Base-by-base conservation (phyloP, 106 monocot species). In the Alisma plantagoaquatica region DNA sequence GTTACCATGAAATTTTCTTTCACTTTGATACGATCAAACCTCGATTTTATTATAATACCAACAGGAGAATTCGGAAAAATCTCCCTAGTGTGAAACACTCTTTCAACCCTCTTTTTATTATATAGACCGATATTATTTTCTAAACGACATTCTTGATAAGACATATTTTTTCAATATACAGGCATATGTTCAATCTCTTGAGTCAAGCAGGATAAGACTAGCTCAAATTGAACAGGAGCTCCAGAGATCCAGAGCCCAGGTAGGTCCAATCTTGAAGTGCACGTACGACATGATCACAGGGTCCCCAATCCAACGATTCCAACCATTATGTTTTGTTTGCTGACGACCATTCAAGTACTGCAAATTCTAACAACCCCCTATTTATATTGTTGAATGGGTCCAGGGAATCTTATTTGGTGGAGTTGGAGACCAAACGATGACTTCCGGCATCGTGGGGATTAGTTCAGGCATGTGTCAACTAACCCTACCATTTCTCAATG, bases 101-200 rank as follows among this genome's bases (percentile, higher is more conserved):
- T 7, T 50, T 25, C 24, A 7, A 50, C 3, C 49, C 22, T 18
- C 31, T 27, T 27, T 53, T 14, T 53, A 14, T 29, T 6, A 14
- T 53, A 14, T 15, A 29, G n/a, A n/a, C n/a, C n/a, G n/a, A n/a
- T n/a, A 53, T 10, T 27, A 25, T 45, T 43, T 27, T 41, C 27
- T 54, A 1, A 27, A 1, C 46, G 16, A 10, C 33, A 15, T 17
- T 29, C 33, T n/a, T n/a, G n/a, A n/a, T n/a, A n/a, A n/a, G n/a
- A n/a, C n/a, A n/a, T n/a, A n/a, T n/a, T n/a, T n/a, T n/a, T n/a
- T n/a, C n/a, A n/a, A n/a, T n/a, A n/a, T n/a, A 69, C 70, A 86
- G 86, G 86, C 81, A 49, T 88, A 88, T 60, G 77, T 88, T 30
- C 87, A 88, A 41, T 78, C 82, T 53, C 65, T 88, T 44, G 87